Evolutionary conservation across 1,284 basidiomycete genomes (phyloP).

Genomic region (Singerocomus inundabilis): DNA sequence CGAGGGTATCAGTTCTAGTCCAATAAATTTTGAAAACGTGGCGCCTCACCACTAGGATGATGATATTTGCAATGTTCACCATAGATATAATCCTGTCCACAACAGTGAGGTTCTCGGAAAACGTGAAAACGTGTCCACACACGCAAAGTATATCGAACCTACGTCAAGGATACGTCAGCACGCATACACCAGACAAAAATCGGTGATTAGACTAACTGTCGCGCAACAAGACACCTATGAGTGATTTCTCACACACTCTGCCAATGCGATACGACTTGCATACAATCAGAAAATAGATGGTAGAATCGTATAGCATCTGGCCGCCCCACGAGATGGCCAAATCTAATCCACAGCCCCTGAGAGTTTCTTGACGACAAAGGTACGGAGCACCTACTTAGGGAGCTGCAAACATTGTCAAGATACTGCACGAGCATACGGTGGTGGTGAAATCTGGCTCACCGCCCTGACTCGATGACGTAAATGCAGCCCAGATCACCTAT

Average conservation of each 20-base stretch:
- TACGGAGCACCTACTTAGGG: slow-evolving; percentile 6
- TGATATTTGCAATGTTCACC: slow-evolving; percentile 12
- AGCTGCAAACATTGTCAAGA: neutral
- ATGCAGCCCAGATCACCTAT: too few relatives aligned
- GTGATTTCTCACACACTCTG: neutral
- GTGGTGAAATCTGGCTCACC: neutral
- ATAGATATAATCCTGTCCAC: slow-evolving; percentile 15
- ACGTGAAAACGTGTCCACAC: neutral
- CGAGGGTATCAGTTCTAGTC: neutral
- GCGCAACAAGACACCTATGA: slow-evolving; percentile 16
- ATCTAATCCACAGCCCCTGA: neutral
- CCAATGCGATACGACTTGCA: slow-evolving; percentile 8
- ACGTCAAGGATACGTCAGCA: neutral
- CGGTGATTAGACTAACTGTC: slow-evolving; percentile 11
- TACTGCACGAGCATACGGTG: neutral
- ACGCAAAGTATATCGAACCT: slow-evolving; percentile 24
- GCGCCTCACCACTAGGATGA: slow-evolving; percentile 10
- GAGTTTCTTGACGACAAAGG: too few relatives aligned
- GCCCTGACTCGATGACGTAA: too few relatives aligned
- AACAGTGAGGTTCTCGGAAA: neutral
- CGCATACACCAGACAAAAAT: neutral
- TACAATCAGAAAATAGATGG: slow-evolving; percentile 15
- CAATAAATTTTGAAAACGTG: neutral
- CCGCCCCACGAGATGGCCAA: slow-evolving; percentile 8
- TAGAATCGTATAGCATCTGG: slow-evolving; percentile 11